Evolutionary conservation across 768 basidiomycete species (phyloP).

Genomic region (Pleurotus citrinopileatus): DNA sequence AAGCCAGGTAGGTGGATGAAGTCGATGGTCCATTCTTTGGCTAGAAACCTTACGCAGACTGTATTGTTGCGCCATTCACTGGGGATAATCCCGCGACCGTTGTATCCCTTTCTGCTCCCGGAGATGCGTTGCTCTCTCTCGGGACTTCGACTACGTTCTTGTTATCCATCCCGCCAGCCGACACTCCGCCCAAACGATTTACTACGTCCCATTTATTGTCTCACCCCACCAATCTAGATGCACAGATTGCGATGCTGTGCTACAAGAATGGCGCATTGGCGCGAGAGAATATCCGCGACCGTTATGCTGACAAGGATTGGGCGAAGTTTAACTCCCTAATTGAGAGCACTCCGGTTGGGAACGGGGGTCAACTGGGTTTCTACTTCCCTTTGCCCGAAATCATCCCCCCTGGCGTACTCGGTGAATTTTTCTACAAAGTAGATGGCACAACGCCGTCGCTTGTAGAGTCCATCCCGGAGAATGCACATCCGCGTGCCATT

Average conservation of each 20-base stretch:
- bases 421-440: conserved; percentile 46
- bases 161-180: conserved; percentile 67
- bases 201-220: conserved; percentile 75
- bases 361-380: conserved; percentile 61
- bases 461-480: conserved; percentile 36
- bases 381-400: conserved; percentile 88
- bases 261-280: conserved; percentile 88
- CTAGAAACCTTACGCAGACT: conserved; percentile 42
- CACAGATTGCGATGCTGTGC: conserved; percentile 87
- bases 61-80: conserved; percentile 79
- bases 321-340: conserved; percentile 65
- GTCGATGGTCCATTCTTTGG: not conserved
- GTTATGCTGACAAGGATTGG: conserved; percentile 63
- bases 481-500: conserved; percentile 69
- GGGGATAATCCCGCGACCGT: conserved; percentile 91
- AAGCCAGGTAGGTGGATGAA: conserved; percentile 43
- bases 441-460: conserved; percentile 22
- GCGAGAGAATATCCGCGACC: conserved; percentile 72
- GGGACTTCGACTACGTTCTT: conserved; percentile 89
- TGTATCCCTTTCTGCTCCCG: conserved; percentile 67
- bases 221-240: conserved; percentile 58
- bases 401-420: conserved; percentile 74
- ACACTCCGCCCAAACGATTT: conserved; percentile 62
- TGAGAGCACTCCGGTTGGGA: conserved; percentile 50
- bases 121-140: conserved; percentile 81